Conservation (phyloP, 1,284 basidiomycete species). For the Ustilago bromivora region DNA sequence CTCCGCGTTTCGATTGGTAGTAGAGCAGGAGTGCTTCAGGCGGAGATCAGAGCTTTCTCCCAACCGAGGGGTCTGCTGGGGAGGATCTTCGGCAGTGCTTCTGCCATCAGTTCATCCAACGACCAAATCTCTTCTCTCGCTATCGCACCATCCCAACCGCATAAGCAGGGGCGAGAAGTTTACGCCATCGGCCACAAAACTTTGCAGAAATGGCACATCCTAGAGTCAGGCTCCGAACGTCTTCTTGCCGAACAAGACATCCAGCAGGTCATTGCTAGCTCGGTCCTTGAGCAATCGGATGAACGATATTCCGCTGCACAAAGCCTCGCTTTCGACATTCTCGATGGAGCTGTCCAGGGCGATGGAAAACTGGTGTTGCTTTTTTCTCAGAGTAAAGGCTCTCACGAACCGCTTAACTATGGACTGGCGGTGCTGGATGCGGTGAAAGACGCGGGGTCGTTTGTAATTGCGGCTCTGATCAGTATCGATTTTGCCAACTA, state of each 20-base stretch:
- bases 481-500: conserved; percentile 38
- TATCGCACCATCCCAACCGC: conserved; percentile 34
- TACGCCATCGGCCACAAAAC: conserved; percentile 58
- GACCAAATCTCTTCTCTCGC: conserved; percentile 55
- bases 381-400: conserved; percentile 38
- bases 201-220: conserved; percentile 66
- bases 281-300: conserved; percentile 46
- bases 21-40: conserved; percentile 51
- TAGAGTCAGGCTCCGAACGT: conserved; percentile 55
- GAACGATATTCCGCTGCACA: conserved; percentile 55
- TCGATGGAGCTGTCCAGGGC: conserved; percentile 39
- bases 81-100: conserved; percentile 57
- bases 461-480: conserved; percentile 33
- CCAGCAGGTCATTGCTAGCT: conserved; percentile 57
- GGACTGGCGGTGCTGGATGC: conserved; percentile 46
- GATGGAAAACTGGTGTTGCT: conserved; percentile 53
- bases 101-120: conserved; percentile 36
- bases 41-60: conserved; percentile 49
- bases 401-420: conserved; percentile 42
- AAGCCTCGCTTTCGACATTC: conserved; percentile 35
- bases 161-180: conserved; percentile 44
- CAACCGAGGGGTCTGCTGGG: conserved; percentile 62
- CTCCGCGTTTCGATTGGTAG: conserved; percentile 49
- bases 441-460: conserved; percentile 39
- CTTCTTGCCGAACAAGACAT: conserved; percentile 65